These are phyloP conservation scores for Krasilnikovozyma curviuscula DNA, from an alignment of 768 basidiomycete species.

Conservation along the genomic window DNA sequence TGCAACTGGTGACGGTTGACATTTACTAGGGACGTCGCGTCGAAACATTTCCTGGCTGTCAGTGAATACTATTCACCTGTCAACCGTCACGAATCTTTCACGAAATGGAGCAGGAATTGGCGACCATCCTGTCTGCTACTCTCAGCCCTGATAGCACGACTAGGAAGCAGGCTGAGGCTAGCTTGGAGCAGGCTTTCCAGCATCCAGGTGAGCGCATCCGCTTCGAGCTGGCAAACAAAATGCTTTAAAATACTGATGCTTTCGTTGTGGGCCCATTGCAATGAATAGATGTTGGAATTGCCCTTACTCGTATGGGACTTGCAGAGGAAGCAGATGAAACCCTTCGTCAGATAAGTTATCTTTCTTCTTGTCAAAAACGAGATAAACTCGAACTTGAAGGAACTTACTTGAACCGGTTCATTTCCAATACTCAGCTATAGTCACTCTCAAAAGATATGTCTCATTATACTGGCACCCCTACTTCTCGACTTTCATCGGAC, in stretches of 20 bases:
- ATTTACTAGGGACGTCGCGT: too few species aligned
- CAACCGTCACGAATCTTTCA: not conserved
- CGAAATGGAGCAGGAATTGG: not conserved
- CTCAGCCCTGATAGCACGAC: not conserved
- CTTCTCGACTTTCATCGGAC: not conserved
- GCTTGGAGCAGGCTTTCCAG: not conserved
- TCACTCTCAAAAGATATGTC: not conserved
- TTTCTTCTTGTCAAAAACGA: not conserved
- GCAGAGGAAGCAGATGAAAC: not conserved
- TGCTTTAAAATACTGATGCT: not conserved
- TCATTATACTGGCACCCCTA: not conserved
- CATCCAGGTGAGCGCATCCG: not conserved
- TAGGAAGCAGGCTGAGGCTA: not conserved
- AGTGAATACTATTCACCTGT: not conserved
- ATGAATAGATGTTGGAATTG: slow-evolving; percentile 1
- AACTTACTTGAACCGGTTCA: slow-evolving; percentile 31
- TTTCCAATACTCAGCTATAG: not conserved
- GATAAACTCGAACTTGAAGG: slow-evolving; percentile 36
- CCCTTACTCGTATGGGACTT: slow-evolving; percentile 5
- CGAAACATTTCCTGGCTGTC: too few species aligned
- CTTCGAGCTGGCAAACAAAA: not conserved
- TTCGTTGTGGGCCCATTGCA: not conserved
- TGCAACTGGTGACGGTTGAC: too few species aligned
- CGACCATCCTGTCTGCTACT: not conserved
- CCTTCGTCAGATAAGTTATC: slow-evolving; percentile 1